phyloP scores from a whole-genome alignment of 805 yeast species.

The Yarrowia yakushimensis region DNA sequence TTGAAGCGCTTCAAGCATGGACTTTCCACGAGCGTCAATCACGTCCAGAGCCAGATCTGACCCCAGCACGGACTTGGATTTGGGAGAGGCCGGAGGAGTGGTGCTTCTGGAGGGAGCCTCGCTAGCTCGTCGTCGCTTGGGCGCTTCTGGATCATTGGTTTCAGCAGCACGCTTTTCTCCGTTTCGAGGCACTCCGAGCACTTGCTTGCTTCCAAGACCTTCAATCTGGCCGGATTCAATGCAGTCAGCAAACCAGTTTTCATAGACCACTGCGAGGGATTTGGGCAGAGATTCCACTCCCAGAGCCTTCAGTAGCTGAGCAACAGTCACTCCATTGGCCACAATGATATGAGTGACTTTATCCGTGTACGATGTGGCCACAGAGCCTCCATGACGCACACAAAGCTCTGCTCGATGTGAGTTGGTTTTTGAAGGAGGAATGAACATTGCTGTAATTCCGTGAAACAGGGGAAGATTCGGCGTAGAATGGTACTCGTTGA shows the following conservation, averaged over 20 bases:
- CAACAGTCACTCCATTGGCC: background rate
- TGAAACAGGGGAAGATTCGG: background rate
- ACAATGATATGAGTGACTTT: constrained; percentile 3
- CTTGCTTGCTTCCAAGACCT: background rate
- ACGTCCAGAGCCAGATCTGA: background rate
- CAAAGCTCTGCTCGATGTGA: background rate
- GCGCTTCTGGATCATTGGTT: background rate
- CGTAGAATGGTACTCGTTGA: background rate
- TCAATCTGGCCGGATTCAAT: constrained; percentile 12
- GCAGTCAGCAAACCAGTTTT: constrained; percentile 23
- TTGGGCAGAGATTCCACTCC: background rate
- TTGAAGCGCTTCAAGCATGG: constrained; percentile 19
- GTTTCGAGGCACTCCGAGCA: background rate
- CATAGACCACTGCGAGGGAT: background rate
- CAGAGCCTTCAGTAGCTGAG: background rate
- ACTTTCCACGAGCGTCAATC: background rate
- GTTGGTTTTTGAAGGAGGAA: background rate
- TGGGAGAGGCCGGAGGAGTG: constrained; percentile 21
- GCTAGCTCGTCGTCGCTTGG: background rate
- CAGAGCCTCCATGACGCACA: background rate
- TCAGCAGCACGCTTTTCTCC: background rate
- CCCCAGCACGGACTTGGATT: background rate
- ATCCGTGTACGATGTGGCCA: background rate
- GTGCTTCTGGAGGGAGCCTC: background rate
- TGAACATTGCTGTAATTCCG: background rate